phyloP scores from a whole-genome alignment of 2,329 filamentous ascomycete genomes.

The Cytospora paraplurivora region DNA sequence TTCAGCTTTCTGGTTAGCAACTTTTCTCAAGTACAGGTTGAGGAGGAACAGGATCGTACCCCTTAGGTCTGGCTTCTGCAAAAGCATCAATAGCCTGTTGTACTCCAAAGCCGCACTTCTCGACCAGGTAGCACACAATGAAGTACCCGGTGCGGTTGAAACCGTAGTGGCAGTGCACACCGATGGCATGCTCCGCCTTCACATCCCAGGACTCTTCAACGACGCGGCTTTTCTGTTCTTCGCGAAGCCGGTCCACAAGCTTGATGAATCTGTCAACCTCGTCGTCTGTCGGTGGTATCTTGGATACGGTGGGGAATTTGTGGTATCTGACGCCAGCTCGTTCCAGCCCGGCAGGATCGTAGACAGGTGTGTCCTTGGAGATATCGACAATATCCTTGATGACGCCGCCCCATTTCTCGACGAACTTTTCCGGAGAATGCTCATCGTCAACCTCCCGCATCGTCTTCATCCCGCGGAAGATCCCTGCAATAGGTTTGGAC shows the following conservation, averaged over 20 bases:
- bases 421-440: slow-evolving; percentile 76
- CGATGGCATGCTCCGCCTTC: slow-evolving; percentile 57
- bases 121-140: slow-evolving; percentile 87
- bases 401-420: slow-evolving; percentile 63
- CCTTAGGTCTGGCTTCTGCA: slow-evolving; percentile 69
- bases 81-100: slow-evolving; percentile 81
- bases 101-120: slow-evolving; percentile 70
- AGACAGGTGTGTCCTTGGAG: slow-evolving; percentile 86
- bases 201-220: slow-evolving; percentile 46
- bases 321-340: slow-evolving; percentile 69
- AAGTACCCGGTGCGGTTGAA: slow-evolving; percentile 95
- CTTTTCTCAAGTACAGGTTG: not conserved
- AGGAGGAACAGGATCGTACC: slow-evolving; percentile 38
- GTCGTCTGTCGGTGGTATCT: slow-evolving; percentile 70
- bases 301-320: slow-evolving; percentile 91
- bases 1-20: not conserved
- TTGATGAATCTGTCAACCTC: slow-evolving; percentile 58
- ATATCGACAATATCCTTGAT: slow-evolving; percentile 86
- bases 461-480: slow-evolving; percentile 92
- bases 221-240: slow-evolving; percentile 51
- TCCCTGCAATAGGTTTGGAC: slow-evolving; percentile 72
- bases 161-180: slow-evolving; percentile 93
- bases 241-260: slow-evolving; percentile 61
- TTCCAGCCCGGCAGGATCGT: slow-evolving; percentile 74
- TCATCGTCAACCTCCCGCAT: slow-evolving; percentile 83